Conservation (phyloP, 208 protist genomes). For the Trypanosoma lewisi region DNA sequence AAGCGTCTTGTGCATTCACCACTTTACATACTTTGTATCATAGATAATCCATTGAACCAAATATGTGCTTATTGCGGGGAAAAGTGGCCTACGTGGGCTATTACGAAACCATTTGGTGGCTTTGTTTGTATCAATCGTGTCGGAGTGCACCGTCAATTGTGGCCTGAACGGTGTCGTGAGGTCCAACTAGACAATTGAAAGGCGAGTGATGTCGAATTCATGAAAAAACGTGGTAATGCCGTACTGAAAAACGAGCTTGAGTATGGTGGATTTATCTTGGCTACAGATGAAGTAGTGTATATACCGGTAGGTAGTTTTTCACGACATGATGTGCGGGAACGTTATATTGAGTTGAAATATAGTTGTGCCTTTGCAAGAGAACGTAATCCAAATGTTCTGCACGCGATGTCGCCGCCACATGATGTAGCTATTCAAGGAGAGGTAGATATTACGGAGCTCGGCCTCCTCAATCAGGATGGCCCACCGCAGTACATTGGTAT, state of each 20-base stretch:
- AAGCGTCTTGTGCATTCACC: constrained; percentile 39
- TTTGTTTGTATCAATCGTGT: constrained; percentile 81
- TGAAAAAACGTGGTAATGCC: constrained; percentile 56
- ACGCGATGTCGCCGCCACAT: constrained; percentile 10
- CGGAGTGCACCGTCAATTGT: constrained; percentile 71
- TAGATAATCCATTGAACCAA: constrained; percentile 33
- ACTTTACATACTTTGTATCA: constrained; percentile 43
- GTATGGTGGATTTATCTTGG: constrained; percentile 35
- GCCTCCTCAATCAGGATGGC: constrained; percentile 17
- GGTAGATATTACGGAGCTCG: neutral
- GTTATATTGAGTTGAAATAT: constrained; percentile 67
- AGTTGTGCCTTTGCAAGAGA: constrained; percentile 46
- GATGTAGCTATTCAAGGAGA: neutral
- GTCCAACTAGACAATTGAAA: constrained; percentile 69
- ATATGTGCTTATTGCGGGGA: constrained; percentile 63
- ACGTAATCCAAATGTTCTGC: constrained; percentile 21
- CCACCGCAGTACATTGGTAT: constrained; percentile 56
- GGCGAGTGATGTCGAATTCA: constrained; percentile 46
- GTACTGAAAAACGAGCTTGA: constrained; percentile 65
- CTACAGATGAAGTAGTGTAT: constrained; percentile 15
- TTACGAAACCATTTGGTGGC: constrained; percentile 62
- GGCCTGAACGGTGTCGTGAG: constrained; percentile 65
- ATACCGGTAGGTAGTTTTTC: constrained; percentile 41
- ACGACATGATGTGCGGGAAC: constrained; percentile 36
- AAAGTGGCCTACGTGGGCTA: constrained; percentile 56